Percentiles rank a stretch among this genome's conserved stretches.
These are phyloP conservation scores for Rhamnella rubrinervis DNA, from an alignment of 331 rosid genomes.

Conservation along the genomic window DNA sequence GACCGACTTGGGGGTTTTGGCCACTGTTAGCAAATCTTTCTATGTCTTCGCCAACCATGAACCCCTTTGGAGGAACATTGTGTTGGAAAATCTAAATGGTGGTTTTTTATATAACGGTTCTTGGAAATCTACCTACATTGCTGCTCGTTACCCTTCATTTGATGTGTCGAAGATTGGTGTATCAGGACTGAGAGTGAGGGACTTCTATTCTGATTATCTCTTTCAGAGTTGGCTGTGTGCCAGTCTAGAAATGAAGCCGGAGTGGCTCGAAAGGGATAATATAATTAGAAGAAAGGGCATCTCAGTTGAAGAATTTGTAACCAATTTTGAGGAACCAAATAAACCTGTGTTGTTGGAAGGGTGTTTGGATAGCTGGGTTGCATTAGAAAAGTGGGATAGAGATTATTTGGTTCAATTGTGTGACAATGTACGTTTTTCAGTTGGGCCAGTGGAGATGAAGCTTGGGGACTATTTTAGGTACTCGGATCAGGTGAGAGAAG, in stretches of 20 bases:
- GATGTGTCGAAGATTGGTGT: constrained; percentile 15
- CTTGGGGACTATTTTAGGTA: constrained; percentile 73
- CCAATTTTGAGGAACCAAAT: constrained; percentile 68
- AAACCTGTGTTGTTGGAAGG: constrained; percentile 85
- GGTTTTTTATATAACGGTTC: constrained; percentile 56
- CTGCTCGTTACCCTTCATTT: constrained; percentile 54
- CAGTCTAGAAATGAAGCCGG: constrained; percentile 85
- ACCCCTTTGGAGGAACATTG: constrained; percentile 87
- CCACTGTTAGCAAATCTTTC: constrained; percentile 71
- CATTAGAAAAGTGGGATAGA: constrained; percentile 74
- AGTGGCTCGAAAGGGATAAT: constrained; percentile 86
- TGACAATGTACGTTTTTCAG: constrained; percentile 66
- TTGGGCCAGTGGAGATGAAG: constrained; percentile 79
- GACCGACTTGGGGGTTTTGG: constrained; percentile 56
- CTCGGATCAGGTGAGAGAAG: constrained; percentile 75
- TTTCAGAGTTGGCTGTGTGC: constrained; percentile 99
- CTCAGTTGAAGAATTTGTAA: constrained; percentile 76
- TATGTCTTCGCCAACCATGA: constrained; percentile 70
- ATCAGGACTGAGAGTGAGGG: constrained; percentile 60
- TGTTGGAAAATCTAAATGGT: constrained; percentile 52
- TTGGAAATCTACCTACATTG: constrained; percentile 71
- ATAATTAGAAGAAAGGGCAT: constrained; percentile 62
- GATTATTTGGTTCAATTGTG: constrained; percentile 65
- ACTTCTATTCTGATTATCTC: constrained; percentile 86
- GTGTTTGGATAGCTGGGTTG: constrained; percentile 82